Evolutionary conservation across 108 stramenopile genomes (phyloP), one percentile per base, ranked within the genome.

Genomic region (Poteriospumella lacustris): DNA sequence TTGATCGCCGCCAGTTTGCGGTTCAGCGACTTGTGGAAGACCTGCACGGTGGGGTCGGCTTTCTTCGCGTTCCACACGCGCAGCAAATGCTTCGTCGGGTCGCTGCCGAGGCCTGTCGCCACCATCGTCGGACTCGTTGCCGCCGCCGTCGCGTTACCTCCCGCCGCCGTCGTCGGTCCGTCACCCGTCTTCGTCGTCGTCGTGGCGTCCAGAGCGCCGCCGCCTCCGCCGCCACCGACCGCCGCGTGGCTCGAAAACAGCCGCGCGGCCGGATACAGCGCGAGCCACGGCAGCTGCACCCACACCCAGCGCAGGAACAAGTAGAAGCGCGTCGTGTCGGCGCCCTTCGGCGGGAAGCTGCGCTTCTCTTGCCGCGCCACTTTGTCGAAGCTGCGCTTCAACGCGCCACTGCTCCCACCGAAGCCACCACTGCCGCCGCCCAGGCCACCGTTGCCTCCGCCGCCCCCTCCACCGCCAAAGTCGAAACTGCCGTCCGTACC

Each of bases 231-330:
- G 36, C 5, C 5, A 24, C 28, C 36, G 15, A 64, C 60, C 15
- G 60, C 36, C 9, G 60, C 60, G n/a, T n/a, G n/a, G n/a, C n/a
- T n/a, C n/a, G n/a, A n/a, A n/a, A n/a, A n/a, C n/a, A n/a, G n/a
- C n/a, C n/a, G n/a, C 52, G 52, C 24, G 3, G 60, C 60, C 9
- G 60, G 60, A 64, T 64, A 34, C 29, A 91, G 68, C 33, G 88
- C 88, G 42, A 89, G 85, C 89, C 89, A 91, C 1, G 89, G 89
- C 43, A 88, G 90, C 68, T 89, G 86, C 0, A 90, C 78, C 91
- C 91, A 91, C 31, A 89, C 43, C 91, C 91, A 91, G 44, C 91
- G 87, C 42, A 85, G 40, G 72, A 78, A 87, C 58, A 73, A 83
- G 83, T 89, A 90, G 42, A 77, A 68, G 33, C 26, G 33, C 39